Evolutionary conservation across 1,284 basidiomycete genomes (phyloP).

Genomic region (Tylopilus sp.): DNA sequence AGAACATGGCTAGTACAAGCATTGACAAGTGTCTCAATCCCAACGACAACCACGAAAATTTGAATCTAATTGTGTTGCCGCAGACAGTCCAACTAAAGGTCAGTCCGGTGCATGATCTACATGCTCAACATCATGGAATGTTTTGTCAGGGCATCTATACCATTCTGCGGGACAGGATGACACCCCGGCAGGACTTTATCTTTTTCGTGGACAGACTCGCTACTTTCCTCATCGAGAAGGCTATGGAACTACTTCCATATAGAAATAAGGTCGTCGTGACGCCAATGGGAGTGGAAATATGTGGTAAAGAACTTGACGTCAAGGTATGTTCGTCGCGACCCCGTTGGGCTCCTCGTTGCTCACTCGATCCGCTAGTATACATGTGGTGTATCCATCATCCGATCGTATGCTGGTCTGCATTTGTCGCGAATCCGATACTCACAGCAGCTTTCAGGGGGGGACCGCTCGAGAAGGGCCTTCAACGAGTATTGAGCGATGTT

Average conservation of each 20-base stretch:
- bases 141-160: constrained; percentile 79
- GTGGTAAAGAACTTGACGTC: constrained; percentile 63
- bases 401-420: constrained; percentile 54
- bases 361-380: constrained; percentile 40
- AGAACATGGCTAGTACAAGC: constrained; percentile 56
- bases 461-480: constrained; percentile 86
- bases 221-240: constrained; percentile 81
- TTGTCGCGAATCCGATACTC: constrained; percentile 5
- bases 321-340: constrained; percentile 36
- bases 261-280: constrained; percentile 62
- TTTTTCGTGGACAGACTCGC: constrained; percentile 86
- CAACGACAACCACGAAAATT: constrained; percentile 38
- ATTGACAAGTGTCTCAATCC: constrained; percentile 33
- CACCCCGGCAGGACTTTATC: constrained; percentile 80
- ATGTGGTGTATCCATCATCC: constrained; percentile 81
- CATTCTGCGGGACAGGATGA: constrained; percentile 70
- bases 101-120: constrained; percentile 16
- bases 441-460: constrained; percentile 60
- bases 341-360: not conserved
- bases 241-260: constrained; percentile 79
- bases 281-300: constrained; percentile 54
- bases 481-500: constrained; percentile 83
- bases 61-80: constrained; percentile 67
- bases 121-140: constrained; percentile 41
- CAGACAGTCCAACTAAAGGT: constrained; percentile 83